Conservation (phyloP, 768 basidiomycete species). For the Cyclocybe aegerita region DNA sequence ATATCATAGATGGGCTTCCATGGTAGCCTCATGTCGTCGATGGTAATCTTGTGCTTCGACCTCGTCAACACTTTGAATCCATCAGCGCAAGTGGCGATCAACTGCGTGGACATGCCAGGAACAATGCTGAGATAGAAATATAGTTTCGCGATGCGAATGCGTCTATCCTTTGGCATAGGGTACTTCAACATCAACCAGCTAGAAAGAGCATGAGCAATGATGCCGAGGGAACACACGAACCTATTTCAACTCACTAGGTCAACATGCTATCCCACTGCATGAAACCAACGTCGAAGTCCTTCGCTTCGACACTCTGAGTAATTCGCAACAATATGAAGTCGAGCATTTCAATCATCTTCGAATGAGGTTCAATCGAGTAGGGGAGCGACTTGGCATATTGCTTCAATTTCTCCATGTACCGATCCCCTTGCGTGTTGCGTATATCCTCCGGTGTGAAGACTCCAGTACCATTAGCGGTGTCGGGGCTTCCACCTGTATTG, state of each 20-base stretch:
- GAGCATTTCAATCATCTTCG: slow-evolving; percentile 74
- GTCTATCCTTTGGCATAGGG: slow-evolving; percentile 78
- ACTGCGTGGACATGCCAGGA: slow-evolving; percentile 74
- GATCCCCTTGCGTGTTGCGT: slow-evolving; percentile 34
- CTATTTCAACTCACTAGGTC: slow-evolving; percentile 51
- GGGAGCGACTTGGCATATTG: slow-evolving; percentile 67
- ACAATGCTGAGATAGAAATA: slow-evolving; percentile 75
- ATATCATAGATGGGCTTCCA: slow-evolving; percentile 80
- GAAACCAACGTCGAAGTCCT: slow-evolving; percentile 81
- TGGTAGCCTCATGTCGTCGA: slow-evolving; percentile 78
- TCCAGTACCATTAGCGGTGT: slow-evolving; percentile 7
- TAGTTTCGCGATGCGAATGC: slow-evolving; percentile 71
- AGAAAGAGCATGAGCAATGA: slow-evolving; percentile 5
- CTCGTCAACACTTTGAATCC: slow-evolving; percentile 56
- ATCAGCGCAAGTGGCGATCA: slow-evolving; percentile 68
- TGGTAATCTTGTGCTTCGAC: slow-evolving; percentile 72
- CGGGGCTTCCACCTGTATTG: slow-evolving; percentile 27
- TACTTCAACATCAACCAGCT: slow-evolving; percentile 87
- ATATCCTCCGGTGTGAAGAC: slow-evolving; percentile 26
- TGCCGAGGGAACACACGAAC: slow-evolving; percentile 3
- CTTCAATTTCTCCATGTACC: slow-evolving; percentile 57
- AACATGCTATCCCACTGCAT: slow-evolving; percentile 80
- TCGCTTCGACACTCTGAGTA: slow-evolving; percentile 72
- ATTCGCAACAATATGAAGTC: slow-evolving; percentile 71
- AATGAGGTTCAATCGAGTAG: slow-evolving; percentile 73